A percentile compares a stretch with the other conserved stretches of the same genome.
These are phyloP conservation scores for Spinacia oleracea DNA, from an alignment of 179 eudicot genomes.

Conservation along the genomic window DNA sequence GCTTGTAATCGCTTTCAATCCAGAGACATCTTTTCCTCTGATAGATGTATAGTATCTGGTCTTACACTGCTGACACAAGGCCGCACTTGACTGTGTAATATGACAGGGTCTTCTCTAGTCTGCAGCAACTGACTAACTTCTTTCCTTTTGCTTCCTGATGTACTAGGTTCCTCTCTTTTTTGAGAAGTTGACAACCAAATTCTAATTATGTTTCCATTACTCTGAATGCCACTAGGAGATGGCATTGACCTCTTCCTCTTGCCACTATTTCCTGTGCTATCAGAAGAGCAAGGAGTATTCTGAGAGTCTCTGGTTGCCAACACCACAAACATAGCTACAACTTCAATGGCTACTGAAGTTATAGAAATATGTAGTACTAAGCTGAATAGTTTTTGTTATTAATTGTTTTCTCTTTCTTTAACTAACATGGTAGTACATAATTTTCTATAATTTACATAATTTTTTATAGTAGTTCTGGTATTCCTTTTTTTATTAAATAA, in stretches of 20 bases:
- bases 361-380: too few species aligned
- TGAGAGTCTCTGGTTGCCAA: conserved; percentile 33
- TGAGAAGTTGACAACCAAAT: conserved; percentile 37
- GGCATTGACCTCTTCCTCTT: conserved; percentile 48
- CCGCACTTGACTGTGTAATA: background rate
- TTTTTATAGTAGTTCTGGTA: too few species aligned
- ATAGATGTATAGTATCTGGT: conserved; percentile 4
- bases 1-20: too few species aligned
- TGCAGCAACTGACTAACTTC: conserved; percentile 2
- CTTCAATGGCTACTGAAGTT: too few species aligned
- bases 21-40: background rate
- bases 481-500: too few species aligned
- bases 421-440: too few species aligned
- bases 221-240: conserved; percentile 24
- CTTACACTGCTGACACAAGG: conserved; percentile 13
- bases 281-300: conserved; percentile 49
- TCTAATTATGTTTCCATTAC: conserved; percentile 43
- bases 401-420: too few species aligned
- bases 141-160: conserved; percentile 22
- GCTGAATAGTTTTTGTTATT: too few species aligned
- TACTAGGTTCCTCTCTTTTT: conserved; percentile 31
- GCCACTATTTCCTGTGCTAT: conserved; percentile 58
- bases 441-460: too few species aligned
- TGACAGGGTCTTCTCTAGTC: background rate
- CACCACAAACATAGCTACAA: too few species aligned